A percentile compares a stretch with the other conserved stretches of the same genome.
Conservation (phyloP, 352 stramenopile genomes). For the Pythium chondricola region DNA sequence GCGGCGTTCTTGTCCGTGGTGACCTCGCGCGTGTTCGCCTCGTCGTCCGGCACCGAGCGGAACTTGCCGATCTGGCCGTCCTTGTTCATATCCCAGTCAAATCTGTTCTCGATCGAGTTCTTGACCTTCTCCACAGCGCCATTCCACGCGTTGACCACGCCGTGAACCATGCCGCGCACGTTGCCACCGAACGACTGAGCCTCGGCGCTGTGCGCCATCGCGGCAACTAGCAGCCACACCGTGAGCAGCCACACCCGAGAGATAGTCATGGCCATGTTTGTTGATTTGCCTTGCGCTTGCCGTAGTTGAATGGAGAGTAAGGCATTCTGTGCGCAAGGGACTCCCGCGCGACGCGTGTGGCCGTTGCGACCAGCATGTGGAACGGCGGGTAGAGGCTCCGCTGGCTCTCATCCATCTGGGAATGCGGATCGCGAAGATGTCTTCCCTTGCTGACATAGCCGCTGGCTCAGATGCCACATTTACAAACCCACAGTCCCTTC, state of each 20-base stretch:
- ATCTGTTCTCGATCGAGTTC: conserved; percentile 1
- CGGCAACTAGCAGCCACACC: conserved; percentile 2
- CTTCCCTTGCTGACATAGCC: too few relatives aligned
- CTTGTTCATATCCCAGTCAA: conserved; percentile 15
- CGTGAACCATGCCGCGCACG: conserved; percentile 5
- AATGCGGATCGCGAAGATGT: too few relatives aligned
- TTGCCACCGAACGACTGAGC: background rate
- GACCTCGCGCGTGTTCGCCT: conserved; percentile 9
- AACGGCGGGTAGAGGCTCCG: too few relatives aligned
- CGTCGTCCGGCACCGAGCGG: conserved; percentile 6
- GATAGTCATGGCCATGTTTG: conserved; percentile 1
- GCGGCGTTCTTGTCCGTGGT: conserved; percentile 6
- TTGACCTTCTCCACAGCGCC: background rate
- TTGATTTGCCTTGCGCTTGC: background rate
- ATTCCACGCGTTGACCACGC: conserved; percentile 3
- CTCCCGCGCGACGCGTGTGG: too few relatives aligned
- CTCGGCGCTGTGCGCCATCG: background rate
- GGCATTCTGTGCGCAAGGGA: too few relatives aligned
- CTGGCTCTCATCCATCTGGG: too few relatives aligned
- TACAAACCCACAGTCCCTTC: too few relatives aligned
- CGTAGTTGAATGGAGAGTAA: background rate
- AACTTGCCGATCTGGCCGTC: conserved; percentile 20
- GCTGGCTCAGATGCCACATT: too few relatives aligned
- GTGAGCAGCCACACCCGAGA: conserved; percentile 6
- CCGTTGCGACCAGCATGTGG: too few relatives aligned